These are phyloP conservation scores for Allium sativum DNA, from an alignment of 106 monocot genomes.

Conservation along the genomic window DNA sequence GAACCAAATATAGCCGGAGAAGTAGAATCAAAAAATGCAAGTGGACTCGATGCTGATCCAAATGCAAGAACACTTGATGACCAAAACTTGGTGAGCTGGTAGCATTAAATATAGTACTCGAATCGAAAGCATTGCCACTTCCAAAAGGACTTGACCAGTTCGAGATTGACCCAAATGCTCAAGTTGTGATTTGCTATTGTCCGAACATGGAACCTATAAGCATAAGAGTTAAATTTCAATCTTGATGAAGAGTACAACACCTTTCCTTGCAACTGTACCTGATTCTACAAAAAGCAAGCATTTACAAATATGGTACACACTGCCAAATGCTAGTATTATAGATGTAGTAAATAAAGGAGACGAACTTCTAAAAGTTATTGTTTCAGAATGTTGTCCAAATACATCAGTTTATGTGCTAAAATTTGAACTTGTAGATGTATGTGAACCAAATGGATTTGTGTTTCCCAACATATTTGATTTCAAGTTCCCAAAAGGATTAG, in stretches of 20 bases:
- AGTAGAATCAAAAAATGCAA: no score
- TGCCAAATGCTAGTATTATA: constrained; percentile 51
- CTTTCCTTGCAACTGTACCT: no score
- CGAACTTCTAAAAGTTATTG: constrained; percentile 48
- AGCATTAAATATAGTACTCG: constrained; percentile 35
- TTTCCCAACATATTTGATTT: constrained; percentile 29
- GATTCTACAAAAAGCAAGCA: not conserved
- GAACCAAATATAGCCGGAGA: no score
- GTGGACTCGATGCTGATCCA: constrained; percentile 23
- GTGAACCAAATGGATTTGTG: constrained; percentile 57
- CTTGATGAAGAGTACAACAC: not conserved
- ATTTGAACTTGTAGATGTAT: constrained; percentile 30
- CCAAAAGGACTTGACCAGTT: constrained; percentile 69
- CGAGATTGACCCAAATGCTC: constrained; percentile 69
- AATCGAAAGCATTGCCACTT: constrained; percentile 56
- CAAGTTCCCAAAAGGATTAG: no score
- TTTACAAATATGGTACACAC: constrained; percentile 4
- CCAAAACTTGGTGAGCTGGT: constrained; percentile 37
- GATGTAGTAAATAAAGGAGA: constrained; percentile 56
- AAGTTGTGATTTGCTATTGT: constrained; percentile 73
- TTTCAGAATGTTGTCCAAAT: constrained; percentile 46
- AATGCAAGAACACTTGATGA: constrained; percentile 28
- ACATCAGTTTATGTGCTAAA: constrained; percentile 85
- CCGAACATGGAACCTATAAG: constrained; percentile 55
- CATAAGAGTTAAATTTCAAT: not conserved